Base-by-base conservation (phyloP, 2,329 filamentous ascomycete species). In the Neofusicoccum umdonicola region DNA sequence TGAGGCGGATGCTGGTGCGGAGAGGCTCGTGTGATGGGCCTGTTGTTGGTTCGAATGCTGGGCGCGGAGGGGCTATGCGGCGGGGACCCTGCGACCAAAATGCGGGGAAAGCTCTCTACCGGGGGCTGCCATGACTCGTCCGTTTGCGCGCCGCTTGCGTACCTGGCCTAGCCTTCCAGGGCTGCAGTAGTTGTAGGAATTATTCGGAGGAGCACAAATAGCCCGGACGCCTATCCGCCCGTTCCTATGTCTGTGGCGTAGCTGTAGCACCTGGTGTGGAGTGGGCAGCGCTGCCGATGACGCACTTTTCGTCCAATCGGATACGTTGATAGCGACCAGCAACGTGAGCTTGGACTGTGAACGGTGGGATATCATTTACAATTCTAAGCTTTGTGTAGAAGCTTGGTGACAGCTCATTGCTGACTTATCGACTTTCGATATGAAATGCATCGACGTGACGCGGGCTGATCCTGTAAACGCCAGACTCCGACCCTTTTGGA, bases 81-180 rank as follows among this genome's bases (percentile, higher is more conserved):
- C 60, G 60, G 60, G 60, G 60, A 63, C 61, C 61, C 61, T 63
- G 61, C 51, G 19, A 52, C 17, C 17, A 12, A 27, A 47, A 54
- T 63, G 61, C 61, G 61, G 61, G 61, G 61, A 63, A 63, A 63
- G 56, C 56, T 60, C 8, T 11, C 34, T 31, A 22, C 12, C 17
- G 42, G 42, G 42, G 31, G 31, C 42, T 15, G n/a, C 6, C 56
- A 60, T 47, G 42, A 48, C 56, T 60, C 56, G 42, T 3, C 56
- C 17, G 42, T 27, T n/a, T 22, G 11, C 4, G 42, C 56, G 56
- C 56, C 56, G 41, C 56, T 60, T 60, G 56, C 42, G 56, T 47
- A 47, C 31, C 42, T 47, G 56, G 12, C 31, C 42, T 57, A 57
- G 37, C 17, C n/a, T 11, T n/a, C 19, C 37, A 19, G 41, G 22